phyloP scores from a whole-genome alignment of 164 flowering plant genomes.

The Berberis thunbergii region DNA sequence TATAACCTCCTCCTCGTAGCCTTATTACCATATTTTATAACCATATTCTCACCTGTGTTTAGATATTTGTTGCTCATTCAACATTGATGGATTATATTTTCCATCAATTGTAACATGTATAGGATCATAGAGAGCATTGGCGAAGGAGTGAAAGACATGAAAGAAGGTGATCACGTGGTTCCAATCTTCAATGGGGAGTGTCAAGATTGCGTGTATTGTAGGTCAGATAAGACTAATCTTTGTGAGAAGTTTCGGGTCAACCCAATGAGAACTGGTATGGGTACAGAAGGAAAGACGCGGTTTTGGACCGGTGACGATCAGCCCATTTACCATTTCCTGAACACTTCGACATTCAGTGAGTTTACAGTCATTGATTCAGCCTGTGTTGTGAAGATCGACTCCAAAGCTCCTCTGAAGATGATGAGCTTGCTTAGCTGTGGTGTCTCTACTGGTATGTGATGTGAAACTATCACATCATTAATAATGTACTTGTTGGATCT shows the following conservation, averaged over 20 bases:
- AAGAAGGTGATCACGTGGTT: slow-evolving; percentile 18
- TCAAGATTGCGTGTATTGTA: slow-evolving; percentile 37
- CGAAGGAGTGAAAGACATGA: slow-evolving; percentile 42
- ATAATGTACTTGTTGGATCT: too few species aligned
- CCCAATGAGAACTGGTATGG: slow-evolving; percentile 30
- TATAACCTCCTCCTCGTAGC: too few species aligned
- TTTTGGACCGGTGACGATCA: slow-evolving; percentile 36
- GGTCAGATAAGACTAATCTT: slow-evolving; percentile 33
- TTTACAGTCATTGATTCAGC: slow-evolving; percentile 55
- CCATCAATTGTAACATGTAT: neutral
- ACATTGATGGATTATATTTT: too few species aligned
- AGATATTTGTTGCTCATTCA: too few species aligned
- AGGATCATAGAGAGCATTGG: slow-evolving; percentile 67
- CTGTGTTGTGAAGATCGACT: slow-evolving; percentile 1
- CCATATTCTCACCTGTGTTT: too few species aligned
- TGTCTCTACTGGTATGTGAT: slow-evolving; percentile 58
- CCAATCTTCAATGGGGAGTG: slow-evolving; percentile 64
- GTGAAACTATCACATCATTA: too few species aligned
- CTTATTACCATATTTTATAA: too few species aligned
- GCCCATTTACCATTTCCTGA: slow-evolving; percentile 60
- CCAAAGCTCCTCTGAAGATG: slow-evolving; percentile 33
- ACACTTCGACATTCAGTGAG: slow-evolving; percentile 64
- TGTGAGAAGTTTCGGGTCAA: slow-evolving; percentile 41
- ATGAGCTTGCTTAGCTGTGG: slow-evolving; percentile 60
- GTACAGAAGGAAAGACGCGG: slow-evolving; percentile 42